phyloP scores from a whole-genome alignment of 768 basidiomycete species.

The Hygrophorus russula region DNA sequence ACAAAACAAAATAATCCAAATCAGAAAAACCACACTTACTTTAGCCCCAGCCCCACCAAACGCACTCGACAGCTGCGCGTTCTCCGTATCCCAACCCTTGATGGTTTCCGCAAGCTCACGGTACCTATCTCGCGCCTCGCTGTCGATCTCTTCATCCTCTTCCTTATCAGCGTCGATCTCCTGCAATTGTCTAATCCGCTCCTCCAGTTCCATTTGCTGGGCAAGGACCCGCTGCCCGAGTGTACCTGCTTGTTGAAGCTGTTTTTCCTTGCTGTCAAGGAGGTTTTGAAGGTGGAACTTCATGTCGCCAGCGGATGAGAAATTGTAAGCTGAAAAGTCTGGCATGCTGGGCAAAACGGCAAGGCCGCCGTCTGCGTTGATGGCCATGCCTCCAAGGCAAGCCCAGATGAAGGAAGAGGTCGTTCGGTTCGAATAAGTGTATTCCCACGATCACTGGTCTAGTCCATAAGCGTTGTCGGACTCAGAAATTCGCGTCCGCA shows the following conservation, averaged over 20 bases:
- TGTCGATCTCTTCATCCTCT: constrained; percentile 53
- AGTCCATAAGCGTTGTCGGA: no score
- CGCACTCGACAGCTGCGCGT: constrained; percentile 59
- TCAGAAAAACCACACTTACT: constrained; percentile 30
- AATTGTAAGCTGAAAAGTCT: constrained; percentile 28
- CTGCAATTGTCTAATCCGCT: constrained; percentile 74
- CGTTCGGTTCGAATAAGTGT: no score
- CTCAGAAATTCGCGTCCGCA: no score
- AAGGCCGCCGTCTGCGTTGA: constrained; percentile 25
- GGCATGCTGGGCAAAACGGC: constrained; percentile 23
- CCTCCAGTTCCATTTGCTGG: constrained; percentile 90
- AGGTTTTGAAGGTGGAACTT: constrained; percentile 55
- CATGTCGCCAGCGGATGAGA: constrained; percentile 47
- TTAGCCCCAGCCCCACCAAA: constrained; percentile 45
- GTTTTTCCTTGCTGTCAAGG: constrained; percentile 84
- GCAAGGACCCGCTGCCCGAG: constrained; percentile 89
- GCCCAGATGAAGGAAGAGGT: no score
- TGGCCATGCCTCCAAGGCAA: constrained; percentile 16
- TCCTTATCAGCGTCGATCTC: constrained; percentile 54
- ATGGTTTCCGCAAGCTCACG: constrained; percentile 69
- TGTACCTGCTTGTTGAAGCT: constrained; percentile 83
- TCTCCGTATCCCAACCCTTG: constrained; percentile 69
- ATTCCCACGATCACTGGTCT: no score
- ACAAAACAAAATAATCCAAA: neutral
- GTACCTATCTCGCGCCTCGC: constrained; percentile 61